Base-by-base conservation (phyloP, 2,329 filamentous ascomycete genomes). In the Neonectria coccinea region DNA sequence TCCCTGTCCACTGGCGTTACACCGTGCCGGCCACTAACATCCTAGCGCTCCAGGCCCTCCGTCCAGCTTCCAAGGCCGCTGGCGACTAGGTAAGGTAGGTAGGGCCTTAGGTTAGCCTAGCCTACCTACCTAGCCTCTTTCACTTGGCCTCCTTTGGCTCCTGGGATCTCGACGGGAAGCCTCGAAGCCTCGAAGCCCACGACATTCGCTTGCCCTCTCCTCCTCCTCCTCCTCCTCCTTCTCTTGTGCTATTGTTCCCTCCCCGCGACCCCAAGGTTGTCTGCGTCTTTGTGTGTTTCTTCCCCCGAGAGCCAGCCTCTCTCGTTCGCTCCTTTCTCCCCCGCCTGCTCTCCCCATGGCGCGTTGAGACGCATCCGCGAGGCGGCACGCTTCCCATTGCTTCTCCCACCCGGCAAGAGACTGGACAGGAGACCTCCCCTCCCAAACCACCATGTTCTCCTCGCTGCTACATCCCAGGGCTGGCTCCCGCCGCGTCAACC, bases 391-490 rank as follows among this genome's bases (percentile, higher is more conserved):
- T 75, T 25, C 25, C 25, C 25, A 25, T 25, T 72, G 69, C 62
- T 62, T 42, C 56, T 53, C 51, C 41, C 58, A 42, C 39, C 36
- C 12, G n/a, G 12, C 57, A 42, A 25, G 22, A 48, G 54, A n/a
- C 33, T 29, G 41, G 14, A 59, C 47, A 51, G 51, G 50, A 61
- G 56, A 55, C 68, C 66, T 48, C 51, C 29, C 61, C 51, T 56
- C 29, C 50, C 55, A 55, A 64, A 71, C 64, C 58, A 72, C 69
- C 66, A 80, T 81, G 79, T 78, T 80, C 72, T 75, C 77, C 66
- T 79, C 79, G 66, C 71, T 78, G 58, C 70, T 79, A 61, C 77
- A 74, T 54, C 73, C 77, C 25, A 75, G 76, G 68, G 73, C 73
- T 67, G 73, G 71, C 57, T 74, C 73, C 70, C 77, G 76, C 72